Evolutionary conservation across 2,329 filamentous ascomycete species (phyloP), one percentile per base, ranked within the genome.

Genomic region (Fusarium paranaense): DNA sequence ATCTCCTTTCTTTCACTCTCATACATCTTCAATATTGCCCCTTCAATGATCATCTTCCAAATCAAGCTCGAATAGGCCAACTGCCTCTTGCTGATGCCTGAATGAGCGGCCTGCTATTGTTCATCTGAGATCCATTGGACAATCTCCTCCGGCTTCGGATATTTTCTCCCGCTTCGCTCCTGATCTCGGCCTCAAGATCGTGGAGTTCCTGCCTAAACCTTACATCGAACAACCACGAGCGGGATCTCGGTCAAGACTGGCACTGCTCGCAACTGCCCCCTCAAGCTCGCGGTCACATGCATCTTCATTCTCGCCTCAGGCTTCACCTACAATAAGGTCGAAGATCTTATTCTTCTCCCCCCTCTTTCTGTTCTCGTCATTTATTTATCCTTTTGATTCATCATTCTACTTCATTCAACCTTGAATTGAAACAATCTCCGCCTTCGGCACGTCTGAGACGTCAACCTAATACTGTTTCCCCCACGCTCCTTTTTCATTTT

Each of bases 231-330:
- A 67, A 54, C n/a, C 66, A 20, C 30, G n/a, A 52, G 47, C 47
- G 40, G 54, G 22, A 42, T 27, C 45, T 54, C 25, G 33, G 60
- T 50, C 32, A 32, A 61, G 14, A 14, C 38, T 62, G 33, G 40
- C 66, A 69, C 64, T 67, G 64, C 66, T 77, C 69, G 73, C 73
- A 76, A 58, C 76, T 78, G 76, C 76, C 69, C 22, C 67, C 69
- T 69, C 57, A 69, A 66, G 50, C 57, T 62, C 30, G 62, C 6
- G 67, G 62, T 71, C 66, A 57, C 75, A 64, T 70, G 70, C 72
- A 47, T 62, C 67, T 64, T 56, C 67, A 52, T 76, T 72, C 60
- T 78, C 69, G 67, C 75, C 69, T 76, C 62, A 75, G 72, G 62
- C 62, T 57, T 64, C 50, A 62, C 67, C 64, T 66, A 64, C 67